These are phyloP conservation scores for Globisporangium nunn DNA, from an alignment of 352 stramenopile species.

Conservation along the genomic window DNA sequence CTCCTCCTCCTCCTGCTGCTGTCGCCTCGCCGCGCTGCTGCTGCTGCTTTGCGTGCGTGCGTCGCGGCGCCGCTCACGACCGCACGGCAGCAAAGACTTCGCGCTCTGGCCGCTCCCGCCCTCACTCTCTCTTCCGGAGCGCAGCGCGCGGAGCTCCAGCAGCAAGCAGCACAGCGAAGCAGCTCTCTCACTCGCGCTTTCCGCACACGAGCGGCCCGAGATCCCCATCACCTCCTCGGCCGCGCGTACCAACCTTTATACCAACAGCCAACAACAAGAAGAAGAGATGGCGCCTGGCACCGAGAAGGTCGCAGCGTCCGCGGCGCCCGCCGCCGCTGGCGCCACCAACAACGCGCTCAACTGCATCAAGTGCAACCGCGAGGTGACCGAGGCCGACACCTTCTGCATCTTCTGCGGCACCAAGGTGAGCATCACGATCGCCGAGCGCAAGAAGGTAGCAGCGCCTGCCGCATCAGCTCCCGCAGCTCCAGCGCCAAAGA, in stretches of 20 bases:
- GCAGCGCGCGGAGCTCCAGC: conserved; percentile 11
- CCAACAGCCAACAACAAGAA: background rate
- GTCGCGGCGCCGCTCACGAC: background rate
- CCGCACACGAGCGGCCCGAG: background rate
- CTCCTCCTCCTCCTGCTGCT: background rate
- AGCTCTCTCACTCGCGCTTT: background rate
- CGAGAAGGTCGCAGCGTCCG: conserved; percentile 40
- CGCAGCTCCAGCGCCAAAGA: conserved; percentile 15
- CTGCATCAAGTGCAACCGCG: conserved; percentile 73
- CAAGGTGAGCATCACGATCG: conserved; percentile 64
- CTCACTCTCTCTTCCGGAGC: conserved; percentile 18
- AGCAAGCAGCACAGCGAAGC: background rate
- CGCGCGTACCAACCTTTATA: background rate
- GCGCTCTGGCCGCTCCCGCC: background rate
- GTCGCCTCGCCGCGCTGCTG: background rate
- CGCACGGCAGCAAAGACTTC: background rate
- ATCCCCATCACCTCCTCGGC: background rate
- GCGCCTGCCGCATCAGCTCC: conserved; percentile 9
- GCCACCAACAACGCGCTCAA: conserved; percentile 41
- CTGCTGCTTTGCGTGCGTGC: background rate
- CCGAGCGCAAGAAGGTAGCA: conserved; percentile 36
- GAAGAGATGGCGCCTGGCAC: conserved; percentile 52
- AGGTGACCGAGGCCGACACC: conserved; percentile 63
- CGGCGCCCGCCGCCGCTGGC: conserved; percentile 10
- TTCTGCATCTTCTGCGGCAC: conserved; percentile 88